Evolutionary conservation across 139 green algal species (phyloP).

Genomic region (Chlorella sp.): DNA sequence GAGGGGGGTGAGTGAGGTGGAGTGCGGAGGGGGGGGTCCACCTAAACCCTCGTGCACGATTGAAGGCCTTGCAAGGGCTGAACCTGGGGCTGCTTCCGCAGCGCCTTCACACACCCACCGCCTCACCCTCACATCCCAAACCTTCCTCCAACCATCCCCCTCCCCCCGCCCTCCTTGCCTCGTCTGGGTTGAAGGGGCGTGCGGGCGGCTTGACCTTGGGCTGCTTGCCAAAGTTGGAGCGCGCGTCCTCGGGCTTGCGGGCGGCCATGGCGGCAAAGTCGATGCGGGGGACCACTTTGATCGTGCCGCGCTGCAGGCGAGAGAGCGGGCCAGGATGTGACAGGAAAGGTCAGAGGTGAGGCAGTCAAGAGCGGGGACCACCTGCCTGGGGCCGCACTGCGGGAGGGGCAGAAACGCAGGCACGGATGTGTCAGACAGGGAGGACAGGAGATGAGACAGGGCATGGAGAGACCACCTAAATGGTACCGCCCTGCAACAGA

Average conservation of each 20-base stretch:
- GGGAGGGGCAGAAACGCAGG: no score
- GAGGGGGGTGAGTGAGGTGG: background rate
- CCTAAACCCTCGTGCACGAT: no score
- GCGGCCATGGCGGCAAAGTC: conserved; percentile 71
- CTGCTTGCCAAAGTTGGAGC: conserved; percentile 65
- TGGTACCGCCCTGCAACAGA: no score
- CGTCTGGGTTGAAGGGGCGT: conserved; percentile 72
- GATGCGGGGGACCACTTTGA: conserved; percentile 86
- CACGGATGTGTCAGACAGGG: no score
- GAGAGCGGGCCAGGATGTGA: background rate
- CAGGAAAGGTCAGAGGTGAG: no score
- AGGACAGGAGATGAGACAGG: no score
- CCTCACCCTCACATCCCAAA: background rate
- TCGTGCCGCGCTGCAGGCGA: conserved; percentile 36
- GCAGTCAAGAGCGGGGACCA: no score
- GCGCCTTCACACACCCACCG: background rate
- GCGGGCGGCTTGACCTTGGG: conserved; percentile 66
- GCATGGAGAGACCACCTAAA: background rate
- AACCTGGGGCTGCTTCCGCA: background rate
- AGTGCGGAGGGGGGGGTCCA: background rate
- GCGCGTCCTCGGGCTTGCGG: conserved; percentile 29
- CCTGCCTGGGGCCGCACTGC: no score
- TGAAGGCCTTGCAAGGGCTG: background rate
- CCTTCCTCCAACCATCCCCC: background rate
- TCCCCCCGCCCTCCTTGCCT: conserved; percentile 38